phyloP scores from a whole-genome alignment of 1,139 yeast genomes.

The Yamadazyma diospyri region DNA sequence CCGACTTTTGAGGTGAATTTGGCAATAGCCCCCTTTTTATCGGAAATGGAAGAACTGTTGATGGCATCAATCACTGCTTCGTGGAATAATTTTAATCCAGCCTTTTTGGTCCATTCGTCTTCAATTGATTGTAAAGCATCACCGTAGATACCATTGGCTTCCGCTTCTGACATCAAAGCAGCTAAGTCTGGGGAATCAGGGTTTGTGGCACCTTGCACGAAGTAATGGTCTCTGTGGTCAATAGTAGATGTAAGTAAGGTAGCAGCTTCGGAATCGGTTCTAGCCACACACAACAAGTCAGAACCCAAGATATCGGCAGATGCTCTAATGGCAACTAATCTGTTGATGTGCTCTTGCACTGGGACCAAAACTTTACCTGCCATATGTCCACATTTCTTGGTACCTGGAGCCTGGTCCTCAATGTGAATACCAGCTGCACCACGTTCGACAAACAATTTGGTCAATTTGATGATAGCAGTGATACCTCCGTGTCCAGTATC shows the following conservation, averaged over 20 bases:
- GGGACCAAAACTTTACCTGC: slow-evolving; percentile 98
- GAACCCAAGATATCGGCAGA: slow-evolving; percentile 92
- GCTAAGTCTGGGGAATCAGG: slow-evolving; percentile 74
- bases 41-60: slow-evolving; percentile 53
- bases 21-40: slow-evolving; percentile 64
- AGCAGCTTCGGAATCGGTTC: slow-evolving; percentile 98
- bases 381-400: slow-evolving; percentile 98
- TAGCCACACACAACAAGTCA: slow-evolving; percentile 82
- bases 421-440: slow-evolving; percentile 99
- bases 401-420: slow-evolving; percentile 98
- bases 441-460: slow-evolving; percentile 94
- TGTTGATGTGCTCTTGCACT: slow-evolving; percentile 92
- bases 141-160: slow-evolving; percentile 69
- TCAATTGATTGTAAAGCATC: slow-evolving; percentile 70
- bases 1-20: slow-evolving; percentile 67
- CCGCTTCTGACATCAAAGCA: slow-evolving; percentile 79
- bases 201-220: slow-evolving; percentile 86
- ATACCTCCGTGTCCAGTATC: slow-evolving; percentile 99
- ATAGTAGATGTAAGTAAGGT: slow-evolving; percentile 90
- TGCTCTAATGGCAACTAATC: slow-evolving; percentile 91
- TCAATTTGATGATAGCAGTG: slow-evolving; percentile 91
- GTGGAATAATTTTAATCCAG: slow-evolving; percentile 84
- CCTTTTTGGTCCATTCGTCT: slow-evolving; percentile 77
- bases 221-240: slow-evolving; percentile 93
- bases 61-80: slow-evolving; percentile 90